Base-by-base conservation (phyloP, 1,139 yeast species). In the Lodderomyces margitis region DNA sequence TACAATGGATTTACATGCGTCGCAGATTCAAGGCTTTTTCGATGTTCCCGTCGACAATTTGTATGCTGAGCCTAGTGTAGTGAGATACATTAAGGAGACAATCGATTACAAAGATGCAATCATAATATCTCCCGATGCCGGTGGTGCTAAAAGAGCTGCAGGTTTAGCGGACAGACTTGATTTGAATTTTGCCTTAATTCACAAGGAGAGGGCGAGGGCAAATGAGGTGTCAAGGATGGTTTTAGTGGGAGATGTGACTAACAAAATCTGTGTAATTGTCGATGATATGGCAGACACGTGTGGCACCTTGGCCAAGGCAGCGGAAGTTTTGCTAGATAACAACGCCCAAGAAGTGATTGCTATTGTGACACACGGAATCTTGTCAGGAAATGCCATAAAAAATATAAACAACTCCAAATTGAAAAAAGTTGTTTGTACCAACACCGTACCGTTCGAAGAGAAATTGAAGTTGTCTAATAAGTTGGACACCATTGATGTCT, bases 221-320 rank as follows among this genome's bases (percentile, higher is more conserved):
- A 83, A 83, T 55, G 89, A 84, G 63, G 87, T 83, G 14, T 77
- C 85, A 23, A 71, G 80, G 56, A 83, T 84, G 91, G 88, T 78
- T 15, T 64, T 78, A 42, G 94, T 85, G 34, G 94, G 94, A 52
- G 92, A 85, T 62, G 94, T 85, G 24, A 64, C 75, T 2, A 77
- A 79, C 41, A 83, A 83, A 55, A 74, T 81, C 2, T 84, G 92
- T 65, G 69, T 85, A 21, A 66, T 85, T 50, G 80, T 85, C 32
- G 94, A 85, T 58, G 94, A 85, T 58, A 84, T 85, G 87, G 91
- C 91, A 19, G 92, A 85, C 56, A 85, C 92, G 4, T 84, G 92
- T 64, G 92, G 92, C 37, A 84, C 92, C 3, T 66, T 84, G 48
- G 84, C 83, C 49, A 84, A 84, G 56, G 92, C 92, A 1, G 83